A percentile compares a stretch with the other conserved stretches of the same genome.
Evolutionary conservation across 2,329 filamentous ascomycete species (phyloP).

Genomic region (Fusarium veterinarium): DNA sequence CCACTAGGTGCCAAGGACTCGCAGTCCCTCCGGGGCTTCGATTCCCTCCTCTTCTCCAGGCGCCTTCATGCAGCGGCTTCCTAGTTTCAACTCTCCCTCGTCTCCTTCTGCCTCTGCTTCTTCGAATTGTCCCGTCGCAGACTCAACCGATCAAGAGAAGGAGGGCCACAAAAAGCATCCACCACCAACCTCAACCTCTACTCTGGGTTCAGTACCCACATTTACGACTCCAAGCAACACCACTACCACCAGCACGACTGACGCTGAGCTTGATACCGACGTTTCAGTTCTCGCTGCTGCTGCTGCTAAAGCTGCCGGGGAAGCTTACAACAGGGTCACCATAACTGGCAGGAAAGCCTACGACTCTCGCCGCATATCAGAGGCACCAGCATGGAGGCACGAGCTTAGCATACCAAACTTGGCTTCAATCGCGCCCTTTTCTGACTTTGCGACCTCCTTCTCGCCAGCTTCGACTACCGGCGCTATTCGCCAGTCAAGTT

Average conservation of each 20-base stretch:
- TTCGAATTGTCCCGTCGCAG: slow-evolving; percentile 17
- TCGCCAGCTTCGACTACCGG: slow-evolving; percentile 23
- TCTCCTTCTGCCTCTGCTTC: slow-evolving; percentile 23
- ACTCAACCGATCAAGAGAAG: slow-evolving; percentile 33
- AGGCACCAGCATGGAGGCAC: slow-evolving; percentile 39
- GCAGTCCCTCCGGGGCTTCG: slow-evolving; percentile 44
- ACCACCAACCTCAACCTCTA: slow-evolving; percentile 17
- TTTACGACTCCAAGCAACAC: slow-evolving; percentile 15
- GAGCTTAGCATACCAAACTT: slow-evolving; percentile 32
- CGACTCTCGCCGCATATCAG: slow-evolving; percentile 24
- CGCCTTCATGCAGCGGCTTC: slow-evolving; percentile 49
- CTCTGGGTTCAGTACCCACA: slow-evolving; percentile 18
- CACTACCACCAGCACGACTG: slow-evolving; percentile 5
- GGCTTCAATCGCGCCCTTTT: slow-evolving; percentile 34
- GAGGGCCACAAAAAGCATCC: slow-evolving; percentile 17
- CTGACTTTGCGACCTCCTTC: slow-evolving; percentile 17
- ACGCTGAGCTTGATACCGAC: slow-evolving; percentile 15
- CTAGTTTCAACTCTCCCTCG: slow-evolving; percentile 39
- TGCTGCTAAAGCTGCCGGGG: slow-evolving; percentile 12
- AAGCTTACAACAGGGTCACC: slow-evolving; percentile 24
- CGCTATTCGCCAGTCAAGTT: slow-evolving; percentile 38
- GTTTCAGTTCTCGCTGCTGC: slow-evolving; percentile 22
- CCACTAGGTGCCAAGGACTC: slow-evolving; percentile 43
- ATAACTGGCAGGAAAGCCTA: slow-evolving; percentile 25
- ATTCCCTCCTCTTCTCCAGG: slow-evolving; percentile 43